Evolutionary conservation across 176 grass and related monocot species (phyloP).

Genomic region (Zea luxurians): DNA sequence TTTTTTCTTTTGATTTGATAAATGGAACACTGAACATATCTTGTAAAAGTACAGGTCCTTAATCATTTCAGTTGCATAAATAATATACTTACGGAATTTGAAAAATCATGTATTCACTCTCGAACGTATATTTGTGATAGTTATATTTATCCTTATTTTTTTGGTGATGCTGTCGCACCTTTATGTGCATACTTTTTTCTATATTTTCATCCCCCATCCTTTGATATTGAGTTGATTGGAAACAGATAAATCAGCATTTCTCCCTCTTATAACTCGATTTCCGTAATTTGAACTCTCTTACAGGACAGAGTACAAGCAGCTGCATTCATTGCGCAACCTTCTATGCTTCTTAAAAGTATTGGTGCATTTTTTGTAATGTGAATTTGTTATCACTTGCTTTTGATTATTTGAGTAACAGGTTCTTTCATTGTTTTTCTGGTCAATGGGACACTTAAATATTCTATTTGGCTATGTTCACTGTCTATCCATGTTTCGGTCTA

Average conservation of each 20-base stretch:
- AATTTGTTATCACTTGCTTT: background rate
- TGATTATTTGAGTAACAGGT: conserved; percentile 12
- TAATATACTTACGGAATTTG: conserved; percentile 9
- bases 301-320: conserved; percentile 85
- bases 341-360: background rate
- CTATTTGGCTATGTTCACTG: background rate
- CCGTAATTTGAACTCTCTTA: conserved; percentile 18
- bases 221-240: background rate
- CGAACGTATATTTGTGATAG: background rate
- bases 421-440: conserved; percentile 17
- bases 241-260: background rate
- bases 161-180: background rate
- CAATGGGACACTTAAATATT: conserved; percentile 16
- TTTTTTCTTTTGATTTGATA: conserved; percentile 17
- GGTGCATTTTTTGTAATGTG: background rate
- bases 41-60: conserved; percentile 8
- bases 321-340: conserved; percentile 65
- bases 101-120: conserved; percentile 16
- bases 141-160: conserved; percentile 13
- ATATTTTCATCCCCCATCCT: background rate
- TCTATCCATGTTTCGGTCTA: background rate
- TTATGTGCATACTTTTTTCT: background rate
- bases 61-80: conserved; percentile 3
- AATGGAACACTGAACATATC: background rate
- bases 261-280: background rate